Conservation (phyloP, 2,329 filamentous ascomycete genomes). For the Paecilomyces formosus region DNA sequence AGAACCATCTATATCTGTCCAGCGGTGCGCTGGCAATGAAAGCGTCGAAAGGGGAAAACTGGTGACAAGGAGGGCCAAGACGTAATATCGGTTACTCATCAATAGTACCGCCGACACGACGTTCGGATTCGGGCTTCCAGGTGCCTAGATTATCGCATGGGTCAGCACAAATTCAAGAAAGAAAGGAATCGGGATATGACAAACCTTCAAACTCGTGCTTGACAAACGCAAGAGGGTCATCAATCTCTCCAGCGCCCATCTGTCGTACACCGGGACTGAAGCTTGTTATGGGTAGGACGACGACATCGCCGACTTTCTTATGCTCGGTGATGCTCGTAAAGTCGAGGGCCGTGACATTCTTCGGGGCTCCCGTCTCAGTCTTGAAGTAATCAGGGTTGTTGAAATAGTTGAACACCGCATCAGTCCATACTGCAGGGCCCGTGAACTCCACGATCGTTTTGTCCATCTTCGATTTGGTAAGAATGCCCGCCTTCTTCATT, state of each 20-base stretch:
- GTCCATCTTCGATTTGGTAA: conserved; percentile 54
- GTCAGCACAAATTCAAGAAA: background rate
- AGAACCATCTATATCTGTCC: background rate
- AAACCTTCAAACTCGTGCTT: conserved; percentile 93
- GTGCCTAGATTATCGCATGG: conserved; percentile 15
- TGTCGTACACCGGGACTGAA: conserved; percentile 92
- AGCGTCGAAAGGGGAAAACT: background rate
- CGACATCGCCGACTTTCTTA: conserved; percentile 86
- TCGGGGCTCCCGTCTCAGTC: conserved; percentile 56
- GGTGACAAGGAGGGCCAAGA: background rate
- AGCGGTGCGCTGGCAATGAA: background rate
- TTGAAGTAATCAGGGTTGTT: conserved; percentile 88
- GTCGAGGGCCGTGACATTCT: conserved; percentile 74
- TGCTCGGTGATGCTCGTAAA: conserved; percentile 80
- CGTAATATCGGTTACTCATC: background rate
- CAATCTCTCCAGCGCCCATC: conserved; percentile 81
- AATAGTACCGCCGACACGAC: background rate
- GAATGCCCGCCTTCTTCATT: conserved; percentile 59
- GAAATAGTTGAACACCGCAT: conserved; percentile 84
- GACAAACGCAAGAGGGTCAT: conserved; percentile 95
- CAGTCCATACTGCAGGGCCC: conserved; percentile 90
- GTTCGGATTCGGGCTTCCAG: conserved; percentile 26
- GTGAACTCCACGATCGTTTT: conserved; percentile 88
- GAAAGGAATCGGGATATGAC: conserved; percentile 15
- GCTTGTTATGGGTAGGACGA: conserved; percentile 90